Evolutionary conservation across 352 stramenopile species (phyloP), one percentile per base, ranked within the genome.

Genomic region (Peronospora destructor): DNA sequence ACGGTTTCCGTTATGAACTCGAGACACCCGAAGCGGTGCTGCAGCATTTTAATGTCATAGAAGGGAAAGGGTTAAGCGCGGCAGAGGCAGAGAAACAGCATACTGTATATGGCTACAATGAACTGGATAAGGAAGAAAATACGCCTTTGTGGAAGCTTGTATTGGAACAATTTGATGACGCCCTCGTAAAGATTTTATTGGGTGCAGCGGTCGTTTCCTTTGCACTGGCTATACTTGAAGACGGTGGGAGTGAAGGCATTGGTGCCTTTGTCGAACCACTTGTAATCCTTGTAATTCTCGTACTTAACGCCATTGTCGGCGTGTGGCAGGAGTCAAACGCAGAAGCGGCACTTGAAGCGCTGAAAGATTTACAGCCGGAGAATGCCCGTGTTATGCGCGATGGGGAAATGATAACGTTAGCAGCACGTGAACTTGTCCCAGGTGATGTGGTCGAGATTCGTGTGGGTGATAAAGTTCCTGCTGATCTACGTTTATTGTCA

Each of bases 91-190:
- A 72, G 37, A 73, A 78, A 54, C 68, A 70, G 34, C 82, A 75
- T 45, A 64, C 66, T 2, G 28, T 51, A 28, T 70, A 83, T 49
- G 88, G 88, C 49, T 92, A 61, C 52, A 96, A 97, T 45, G 88
- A 95, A 55, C 66, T 96, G 37, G 84, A 86, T 49, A 94, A 96
- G 65, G 85, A 96, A 59, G 81, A 94, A 35, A 69, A 64, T 35
- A 95, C 82, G 53, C 83, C 87, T 19, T 64, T 96, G 28, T 97
- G 85, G 88, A 91, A 95, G 74, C 76, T 99, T 6, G 93, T 98
- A 59, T 62, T 98, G 25, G 94, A 98, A 72, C 96, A 99, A 74
- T 99, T 99, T 74, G 89, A 99, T 68, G 97, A 99, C 70, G 87
- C 91, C 34, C 74, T 99, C 2, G 95, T 98, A 36, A 94, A 98